Evolutionary conservation across 768 basidiomycete species (phyloP).

Genomic region (Phallus indusiatus): DNA sequence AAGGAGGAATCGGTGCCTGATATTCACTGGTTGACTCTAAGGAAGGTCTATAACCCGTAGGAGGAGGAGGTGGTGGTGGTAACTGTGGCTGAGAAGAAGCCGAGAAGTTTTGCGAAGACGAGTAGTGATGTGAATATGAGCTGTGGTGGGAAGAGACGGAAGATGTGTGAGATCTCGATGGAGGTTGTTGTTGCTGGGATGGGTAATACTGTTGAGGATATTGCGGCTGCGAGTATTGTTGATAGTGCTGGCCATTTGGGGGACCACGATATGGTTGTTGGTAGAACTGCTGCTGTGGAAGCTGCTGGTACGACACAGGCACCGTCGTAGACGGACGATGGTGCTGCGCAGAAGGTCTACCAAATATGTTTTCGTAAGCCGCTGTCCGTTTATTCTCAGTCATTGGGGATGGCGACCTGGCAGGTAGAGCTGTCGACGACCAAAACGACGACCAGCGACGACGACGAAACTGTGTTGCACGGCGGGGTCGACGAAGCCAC

Average conservation of each 20-base stretch:
- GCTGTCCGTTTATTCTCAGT: conserved; percentile 53
- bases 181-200: conserved; percentile 26
- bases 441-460: neutral
- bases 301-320: conserved; percentile 16
- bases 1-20: conserved; percentile 33
- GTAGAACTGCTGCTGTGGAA: conserved; percentile 15
- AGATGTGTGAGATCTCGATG: conserved; percentile 37
- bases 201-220: conserved; percentile 21
- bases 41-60: conserved; percentile 15
- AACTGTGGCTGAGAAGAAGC: conserved; percentile 19
- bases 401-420: neutral
- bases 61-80: conserved; percentile 16
- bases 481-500: neutral
- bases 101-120: conserved; percentile 15
- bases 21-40: conserved; percentile 16
- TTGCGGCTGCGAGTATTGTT: conserved; percentile 16
- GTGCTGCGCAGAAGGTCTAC: conserved; percentile 54
- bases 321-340: conserved; percentile 29
- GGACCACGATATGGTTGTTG: conserved; percentile 11
- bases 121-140: conserved; percentile 17
- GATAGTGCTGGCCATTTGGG: conserved; percentile 26
- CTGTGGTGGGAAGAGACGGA: conserved; percentile 25
- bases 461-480: neutral
- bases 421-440: neutral
- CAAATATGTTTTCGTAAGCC: conserved; percentile 85